A percentile compares a stretch with the other conserved stretches of the same genome.
Conservation (phyloP, 1,284 basidiomycete genomes). For the Trametes sp. region DNA sequence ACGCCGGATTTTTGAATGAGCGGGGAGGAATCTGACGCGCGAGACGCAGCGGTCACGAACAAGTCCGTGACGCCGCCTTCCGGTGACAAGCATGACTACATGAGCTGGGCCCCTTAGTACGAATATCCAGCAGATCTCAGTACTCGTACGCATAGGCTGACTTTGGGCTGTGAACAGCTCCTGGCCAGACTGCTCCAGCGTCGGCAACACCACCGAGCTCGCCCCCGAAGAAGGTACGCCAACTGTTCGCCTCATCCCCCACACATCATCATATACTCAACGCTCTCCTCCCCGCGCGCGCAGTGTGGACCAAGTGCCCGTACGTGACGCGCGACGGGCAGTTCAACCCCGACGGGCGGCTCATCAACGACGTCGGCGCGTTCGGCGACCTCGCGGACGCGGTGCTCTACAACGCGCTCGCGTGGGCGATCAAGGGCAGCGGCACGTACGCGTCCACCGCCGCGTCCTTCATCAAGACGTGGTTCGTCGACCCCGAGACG, state of each 20-base stretch:
- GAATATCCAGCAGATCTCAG: constrained; percentile 20
- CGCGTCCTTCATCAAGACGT: constrained; percentile 56
- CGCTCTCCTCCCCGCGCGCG: not conserved
- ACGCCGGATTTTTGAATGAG: not conserved
- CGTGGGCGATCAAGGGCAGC: constrained; percentile 55
- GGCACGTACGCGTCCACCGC: constrained; percentile 46
- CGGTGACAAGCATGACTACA: constrained; percentile 55
- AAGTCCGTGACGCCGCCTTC: constrained; percentile 51
- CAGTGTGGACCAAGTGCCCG: constrained; percentile 56
- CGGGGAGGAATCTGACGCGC: not conserved
- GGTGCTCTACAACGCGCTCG: constrained; percentile 66
- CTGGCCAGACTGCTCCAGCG: constrained; percentile 63
- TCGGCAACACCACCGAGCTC: constrained; percentile 53
- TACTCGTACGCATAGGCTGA: not conserved
- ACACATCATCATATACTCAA: not conserved
- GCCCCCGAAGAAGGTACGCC: constrained; percentile 52
- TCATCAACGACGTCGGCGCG: constrained; percentile 56
- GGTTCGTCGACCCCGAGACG: constrained; percentile 66
- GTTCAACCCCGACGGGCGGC: constrained; percentile 53
- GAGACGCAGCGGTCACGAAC: constrained; percentile 49
- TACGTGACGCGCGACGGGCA: constrained; percentile 65
- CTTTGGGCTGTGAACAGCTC: constrained; percentile 46
- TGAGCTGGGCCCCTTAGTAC: constrained; percentile 66
- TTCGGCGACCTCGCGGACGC: constrained; percentile 65
- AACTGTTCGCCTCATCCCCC: not conserved